Percentiles rank a stretch among this genome's conserved stretches.
These are phyloP conservation scores for Nepenthes mirabilis DNA, from an alignment of 148 eudicot species.

Conservation along the genomic window DNA sequence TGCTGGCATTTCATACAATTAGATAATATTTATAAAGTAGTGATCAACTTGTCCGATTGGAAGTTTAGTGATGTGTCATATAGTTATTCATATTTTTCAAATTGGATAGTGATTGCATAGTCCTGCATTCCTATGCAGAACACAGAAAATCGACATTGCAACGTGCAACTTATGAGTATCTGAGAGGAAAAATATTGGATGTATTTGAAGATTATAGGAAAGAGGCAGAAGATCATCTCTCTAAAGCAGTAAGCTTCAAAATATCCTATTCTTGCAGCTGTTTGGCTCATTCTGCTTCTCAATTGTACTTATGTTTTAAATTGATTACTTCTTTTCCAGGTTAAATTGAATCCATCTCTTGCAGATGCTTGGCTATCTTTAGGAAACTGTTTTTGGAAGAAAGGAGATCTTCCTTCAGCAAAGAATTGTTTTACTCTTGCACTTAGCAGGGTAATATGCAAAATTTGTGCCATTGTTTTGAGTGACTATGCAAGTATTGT, in stretches of 20 bases:
- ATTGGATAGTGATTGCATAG: not conserved
- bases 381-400: slow-evolving; percentile 93
- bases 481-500: not conserved
- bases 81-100: not conserved
- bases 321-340: slow-evolving; percentile 31
- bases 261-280: slow-evolving; percentile 1
- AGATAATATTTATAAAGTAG: too few relatives aligned
- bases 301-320: slow-evolving; percentile 3
- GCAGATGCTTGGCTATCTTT: slow-evolving; percentile 88
- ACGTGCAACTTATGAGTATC: slow-evolving; percentile 77
- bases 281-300: not conserved
- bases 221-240: slow-evolving; percentile 98
- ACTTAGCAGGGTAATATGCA: slow-evolving; percentile 51
- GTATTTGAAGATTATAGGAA: slow-evolving; percentile 70
- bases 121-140: slow-evolving; percentile 29
- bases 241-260: slow-evolving; percentile 66
- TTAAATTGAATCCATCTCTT: slow-evolving; percentile 84
- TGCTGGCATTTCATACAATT: too few relatives aligned
- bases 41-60: not conserved
- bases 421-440: slow-evolving; percentile 69
- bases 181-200: slow-evolving; percentile 80
- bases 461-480: not conserved
- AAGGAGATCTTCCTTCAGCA: slow-evolving; percentile 61
- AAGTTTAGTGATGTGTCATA: not conserved
- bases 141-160: slow-evolving; percentile 49